Evolutionary conservation across 805 yeast genomes (phyloP).

Genomic region (Jamesozyma rosinii): DNA sequence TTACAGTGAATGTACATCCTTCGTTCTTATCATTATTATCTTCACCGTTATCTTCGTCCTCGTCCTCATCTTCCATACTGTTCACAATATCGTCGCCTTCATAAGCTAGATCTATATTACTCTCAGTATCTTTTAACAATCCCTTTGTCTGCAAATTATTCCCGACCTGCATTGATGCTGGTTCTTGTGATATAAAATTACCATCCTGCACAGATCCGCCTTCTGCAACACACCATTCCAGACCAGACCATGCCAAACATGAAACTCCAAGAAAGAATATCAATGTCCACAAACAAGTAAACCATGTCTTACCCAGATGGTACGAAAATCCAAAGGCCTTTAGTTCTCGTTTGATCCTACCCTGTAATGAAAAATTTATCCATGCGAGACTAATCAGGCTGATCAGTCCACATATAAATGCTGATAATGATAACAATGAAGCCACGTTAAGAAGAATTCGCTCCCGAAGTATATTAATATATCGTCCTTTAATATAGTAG

Average conservation of each 20-base stretch:
- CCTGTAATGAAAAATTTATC: conserved; percentile 14
- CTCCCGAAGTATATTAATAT: conserved; percentile 15
- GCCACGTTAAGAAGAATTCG: conserved; percentile 16
- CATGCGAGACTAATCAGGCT: conserved; percentile 12
- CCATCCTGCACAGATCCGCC: neutral
- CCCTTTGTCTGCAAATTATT: neutral
- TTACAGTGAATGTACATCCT: neutral
- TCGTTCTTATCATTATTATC: neutral
- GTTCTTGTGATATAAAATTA: neutral
- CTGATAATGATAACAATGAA: conserved; percentile 18
- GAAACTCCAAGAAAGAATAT: conserved; percentile 16
- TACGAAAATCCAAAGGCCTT: conserved; percentile 22
- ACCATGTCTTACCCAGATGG: conserved; percentile 22
- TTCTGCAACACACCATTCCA: conserved; percentile 29
- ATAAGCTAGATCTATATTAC: neutral
- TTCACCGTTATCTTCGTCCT: neutral
- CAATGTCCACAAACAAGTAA: conserved; percentile 16
- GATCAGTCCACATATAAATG: conserved; percentile 17
- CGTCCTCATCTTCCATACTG: neutral
- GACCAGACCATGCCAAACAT: conserved; percentile 27
- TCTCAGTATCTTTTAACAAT: conserved; percentile 1
- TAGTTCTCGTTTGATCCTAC: conserved; percentile 18
- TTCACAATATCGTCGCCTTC: neutral
- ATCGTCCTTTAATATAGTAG: conserved; percentile 21
- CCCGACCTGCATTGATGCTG: neutral